These are phyloP conservation scores for Colletotrichum falcatum DNA, from an alignment of 2,329 filamentous ascomycete genomes.

Conservation along the genomic window DNA sequence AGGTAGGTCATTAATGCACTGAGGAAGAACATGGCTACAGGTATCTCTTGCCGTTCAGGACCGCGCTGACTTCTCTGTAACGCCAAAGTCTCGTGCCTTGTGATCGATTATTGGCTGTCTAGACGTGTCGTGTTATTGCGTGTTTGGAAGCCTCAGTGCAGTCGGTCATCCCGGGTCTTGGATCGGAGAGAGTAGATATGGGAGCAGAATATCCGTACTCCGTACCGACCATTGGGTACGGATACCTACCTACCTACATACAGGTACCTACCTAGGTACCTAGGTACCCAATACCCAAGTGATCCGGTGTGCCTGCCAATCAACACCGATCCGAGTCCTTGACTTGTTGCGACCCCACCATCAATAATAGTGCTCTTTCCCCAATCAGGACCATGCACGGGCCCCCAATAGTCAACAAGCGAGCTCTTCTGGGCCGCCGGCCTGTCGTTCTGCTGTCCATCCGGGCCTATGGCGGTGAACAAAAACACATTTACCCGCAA, in stretches of 20 bases:
- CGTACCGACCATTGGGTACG: no score
- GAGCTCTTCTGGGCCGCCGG: slow-evolving; percentile 44
- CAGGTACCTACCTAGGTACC: slow-evolving; percentile 2
- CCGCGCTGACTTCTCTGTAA: neutral
- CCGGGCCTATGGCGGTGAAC: slow-evolving; percentile 51
- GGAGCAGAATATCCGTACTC: slow-evolving; percentile 3
- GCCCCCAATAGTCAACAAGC: slow-evolving; percentile 50
- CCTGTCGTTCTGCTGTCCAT: slow-evolving; percentile 44
- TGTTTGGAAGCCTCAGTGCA: slow-evolving; percentile 4
- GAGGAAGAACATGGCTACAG: neutral
- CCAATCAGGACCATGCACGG: slow-evolving; percentile 48
- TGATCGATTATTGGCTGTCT: neutral
- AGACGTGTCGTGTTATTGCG: slow-evolving; percentile 1
- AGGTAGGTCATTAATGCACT: neutral
- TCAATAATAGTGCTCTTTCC: slow-evolving; percentile 44
- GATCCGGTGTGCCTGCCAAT: slow-evolving; percentile 4
- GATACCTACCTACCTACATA: neutral
- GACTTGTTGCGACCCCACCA: slow-evolving; percentile 21
- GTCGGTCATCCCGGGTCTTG: slow-evolving; percentile 16
- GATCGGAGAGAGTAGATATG: slow-evolving; percentile 22
- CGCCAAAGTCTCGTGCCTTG: neutral
- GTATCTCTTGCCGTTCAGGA: neutral
- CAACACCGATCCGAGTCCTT: slow-evolving; percentile 12
- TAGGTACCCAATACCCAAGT: no score
- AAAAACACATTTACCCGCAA: slow-evolving; percentile 44